Percentiles rank a stretch among this genome's conserved stretches.
phyloP scores from a whole-genome alignment of 345 rosid species.

The Balakata baccata region DNA sequence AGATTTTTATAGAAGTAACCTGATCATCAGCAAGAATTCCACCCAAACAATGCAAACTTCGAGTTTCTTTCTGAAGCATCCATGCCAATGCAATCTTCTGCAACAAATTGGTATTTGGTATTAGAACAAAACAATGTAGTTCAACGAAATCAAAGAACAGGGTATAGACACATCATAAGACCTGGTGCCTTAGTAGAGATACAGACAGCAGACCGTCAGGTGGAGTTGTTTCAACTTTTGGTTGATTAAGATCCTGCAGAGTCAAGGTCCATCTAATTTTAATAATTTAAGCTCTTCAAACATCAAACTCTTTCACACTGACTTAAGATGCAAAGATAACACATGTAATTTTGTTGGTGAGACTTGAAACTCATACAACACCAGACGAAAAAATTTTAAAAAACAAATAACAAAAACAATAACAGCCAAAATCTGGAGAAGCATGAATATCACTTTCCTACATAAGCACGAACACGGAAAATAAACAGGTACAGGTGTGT shows the following conservation, averaged over 20 bases:
- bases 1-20: slow-evolving; percentile 41
- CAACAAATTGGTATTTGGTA: slow-evolving; percentile 19
- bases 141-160: slow-evolving; percentile 1
- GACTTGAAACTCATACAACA: background rate
- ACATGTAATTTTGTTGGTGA: background rate
- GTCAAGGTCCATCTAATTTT: slow-evolving; percentile 5
- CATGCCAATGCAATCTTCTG: slow-evolving; percentile 97
- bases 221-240: slow-evolving; percentile 59
- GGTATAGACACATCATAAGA: slow-evolving; percentile 27
- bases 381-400: background rate
- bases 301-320: background rate
- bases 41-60: slow-evolving; percentile 75
- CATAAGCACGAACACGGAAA: background rate
- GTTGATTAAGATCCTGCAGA: slow-evolving; percentile 82
- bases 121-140: slow-evolving; percentile 10
- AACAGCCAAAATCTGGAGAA: background rate
- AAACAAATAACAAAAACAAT: background rate
- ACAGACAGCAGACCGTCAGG: slow-evolving; percentile 86
- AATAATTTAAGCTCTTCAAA: slow-evolving; percentile 19
- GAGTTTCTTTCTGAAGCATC: slow-evolving; percentile 93
- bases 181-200: slow-evolving; percentile 92
- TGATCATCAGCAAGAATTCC: slow-evolving; percentile 99
- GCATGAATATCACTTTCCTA: background rate
- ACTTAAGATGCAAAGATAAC: slow-evolving; percentile 3
- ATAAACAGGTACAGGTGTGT: background rate